Percentiles rank a stretch among this genome's conserved stretches.
phyloP scores from a whole-genome alignment of 2,329 filamentous ascomycete species.

The Aspergillus ustus region DNA sequence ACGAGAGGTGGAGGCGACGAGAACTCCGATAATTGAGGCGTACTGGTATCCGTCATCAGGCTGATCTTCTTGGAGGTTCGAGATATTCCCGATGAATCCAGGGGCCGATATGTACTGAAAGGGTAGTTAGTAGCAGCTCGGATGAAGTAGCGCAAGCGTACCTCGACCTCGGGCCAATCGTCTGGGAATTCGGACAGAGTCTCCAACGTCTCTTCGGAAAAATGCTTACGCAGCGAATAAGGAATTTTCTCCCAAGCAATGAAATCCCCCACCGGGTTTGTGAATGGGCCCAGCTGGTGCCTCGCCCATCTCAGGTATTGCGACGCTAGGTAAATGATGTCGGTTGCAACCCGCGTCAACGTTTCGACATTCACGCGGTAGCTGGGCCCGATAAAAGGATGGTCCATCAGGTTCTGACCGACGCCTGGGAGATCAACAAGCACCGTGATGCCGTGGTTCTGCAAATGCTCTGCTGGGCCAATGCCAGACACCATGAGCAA shows the following conservation, averaged over 20 bases:
- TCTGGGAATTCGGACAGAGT: slow-evolving; percentile 30
- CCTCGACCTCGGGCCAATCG: slow-evolving; percentile 46
- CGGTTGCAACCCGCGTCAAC: slow-evolving; percentile 24
- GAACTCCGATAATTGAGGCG: slow-evolving; percentile 34
- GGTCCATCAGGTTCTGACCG: slow-evolving; percentile 45
- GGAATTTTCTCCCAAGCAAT: slow-evolving; percentile 43
- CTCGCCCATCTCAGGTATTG: slow-evolving; percentile 16
- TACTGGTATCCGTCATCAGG: slow-evolving; percentile 37
- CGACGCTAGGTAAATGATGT: slow-evolving; percentile 22
- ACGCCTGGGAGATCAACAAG: slow-evolving; percentile 38
- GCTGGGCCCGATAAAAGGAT: slow-evolving; percentile 34
- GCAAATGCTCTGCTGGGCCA: slow-evolving; percentile 43
- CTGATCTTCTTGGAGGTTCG: slow-evolving; percentile 14
- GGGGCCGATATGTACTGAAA: slow-evolving; percentile 29
- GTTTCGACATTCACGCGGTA: slow-evolving; percentile 36
- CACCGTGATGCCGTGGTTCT: slow-evolving; percentile 32
- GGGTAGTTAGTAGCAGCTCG: not conserved
- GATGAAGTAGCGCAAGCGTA: not conserved
- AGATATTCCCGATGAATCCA: slow-evolving; percentile 24
- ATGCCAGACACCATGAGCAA: slow-evolving; percentile 56
- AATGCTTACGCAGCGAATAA: slow-evolving; percentile 19
- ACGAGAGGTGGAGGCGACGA: slow-evolving; percentile 49
- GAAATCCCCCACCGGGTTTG: slow-evolving; percentile 32
- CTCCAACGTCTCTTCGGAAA: slow-evolving; percentile 24
- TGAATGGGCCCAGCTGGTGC: slow-evolving; percentile 23